Evolutionary conservation across 1,284 basidiomycete species (phyloP).

Genomic region (Irpex lacteus): DNA sequence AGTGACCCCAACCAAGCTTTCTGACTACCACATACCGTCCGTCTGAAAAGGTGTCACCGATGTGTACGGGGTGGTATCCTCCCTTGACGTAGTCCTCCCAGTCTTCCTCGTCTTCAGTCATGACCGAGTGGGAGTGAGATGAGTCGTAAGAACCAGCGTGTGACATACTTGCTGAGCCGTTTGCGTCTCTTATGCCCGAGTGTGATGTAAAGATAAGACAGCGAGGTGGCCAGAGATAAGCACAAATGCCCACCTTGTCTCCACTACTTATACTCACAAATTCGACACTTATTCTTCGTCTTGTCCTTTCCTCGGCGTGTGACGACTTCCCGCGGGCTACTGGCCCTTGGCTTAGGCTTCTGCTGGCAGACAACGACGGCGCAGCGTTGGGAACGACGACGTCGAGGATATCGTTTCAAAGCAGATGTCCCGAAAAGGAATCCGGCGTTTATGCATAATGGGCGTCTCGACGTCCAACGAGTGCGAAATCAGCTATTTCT

Average conservation of each 20-base stretch:
- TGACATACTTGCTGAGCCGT: constrained; percentile 31
- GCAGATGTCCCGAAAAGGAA: constrained; percentile 9
- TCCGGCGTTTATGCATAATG: not conserved
- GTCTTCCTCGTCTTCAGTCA: constrained; percentile 80
- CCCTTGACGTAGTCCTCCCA: constrained; percentile 89
- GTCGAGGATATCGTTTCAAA: constrained; percentile 7
- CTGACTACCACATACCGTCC: constrained; percentile 89
- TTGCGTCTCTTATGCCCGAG: constrained; percentile 10
- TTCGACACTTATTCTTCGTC: not conserved
- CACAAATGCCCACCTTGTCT: constrained; percentile 10
- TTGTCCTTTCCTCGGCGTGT: not conserved
- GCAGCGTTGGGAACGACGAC: not conserved
- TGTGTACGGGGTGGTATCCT: constrained; percentile 94
- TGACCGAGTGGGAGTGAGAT: constrained; percentile 55
- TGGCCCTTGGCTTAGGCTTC: not conserved
- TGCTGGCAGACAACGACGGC: not conserved
- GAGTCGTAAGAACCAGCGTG: constrained; percentile 48
- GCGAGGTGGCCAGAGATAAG: constrained; percentile 12
- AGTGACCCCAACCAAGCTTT: constrained; percentile 98
- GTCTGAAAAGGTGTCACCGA: constrained; percentile 90
- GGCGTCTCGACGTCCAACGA: not conserved
- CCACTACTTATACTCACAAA: not conserved
- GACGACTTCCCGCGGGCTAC: not conserved
- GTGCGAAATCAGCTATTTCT: not conserved
- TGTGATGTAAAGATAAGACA: constrained; percentile 12